Base-by-base conservation (phyloP, 1,284 basidiomycete genomes). In the Heterobasidion parviporum region DNA sequence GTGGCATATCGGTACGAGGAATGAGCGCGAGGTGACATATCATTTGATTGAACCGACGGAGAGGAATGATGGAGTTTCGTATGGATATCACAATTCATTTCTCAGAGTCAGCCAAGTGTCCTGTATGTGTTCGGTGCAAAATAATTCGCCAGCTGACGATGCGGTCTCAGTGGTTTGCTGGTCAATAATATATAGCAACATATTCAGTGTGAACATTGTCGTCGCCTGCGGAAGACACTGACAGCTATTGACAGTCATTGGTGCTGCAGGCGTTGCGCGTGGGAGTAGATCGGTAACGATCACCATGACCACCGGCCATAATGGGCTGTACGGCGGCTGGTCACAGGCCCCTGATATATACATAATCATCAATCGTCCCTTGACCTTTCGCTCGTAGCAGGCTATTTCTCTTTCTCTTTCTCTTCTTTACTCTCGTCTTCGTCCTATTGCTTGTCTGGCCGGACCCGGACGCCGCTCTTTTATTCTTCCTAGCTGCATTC, bases 1-100 rank as follows among this genome's bases (percentile, higher is more conserved):
- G 88, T 91, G 53, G 87, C 89, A 14, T 91, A 91, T 73, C 80
- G 88, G 48, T 90, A 89, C 63, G 89, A 90, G 57, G 78, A 76
- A 35, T 80, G 53, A 70, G 56, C 44, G 48, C 44, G 35, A 47
- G 49, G 32, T 59, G 62, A 58, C 52, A 59, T 54, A 56, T 54
- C 34, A 35, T 49, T 48, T 35, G 50, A 52, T 52, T 52, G 38
- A 10, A 41, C 38, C 38, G 47, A 48, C 32, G 47, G 16, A 20
- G 44, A 48, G 18, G 16, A 26, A 41, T 41, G 38, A 41, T 41
- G 38, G 38, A n/a, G 12, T 41, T n/a, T 10, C n/a, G 38, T 41
- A 6, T 41, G 4, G 10, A n/a, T 41, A 41, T n/a, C n/a, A n/a
- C 7, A 26, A 26, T 1, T 26, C 26, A 26, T 26, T 26, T 26